Evolutionary conservation across 164 flowering plant genomes (phyloP).

Genomic region (Hamamelis virginiana): DNA sequence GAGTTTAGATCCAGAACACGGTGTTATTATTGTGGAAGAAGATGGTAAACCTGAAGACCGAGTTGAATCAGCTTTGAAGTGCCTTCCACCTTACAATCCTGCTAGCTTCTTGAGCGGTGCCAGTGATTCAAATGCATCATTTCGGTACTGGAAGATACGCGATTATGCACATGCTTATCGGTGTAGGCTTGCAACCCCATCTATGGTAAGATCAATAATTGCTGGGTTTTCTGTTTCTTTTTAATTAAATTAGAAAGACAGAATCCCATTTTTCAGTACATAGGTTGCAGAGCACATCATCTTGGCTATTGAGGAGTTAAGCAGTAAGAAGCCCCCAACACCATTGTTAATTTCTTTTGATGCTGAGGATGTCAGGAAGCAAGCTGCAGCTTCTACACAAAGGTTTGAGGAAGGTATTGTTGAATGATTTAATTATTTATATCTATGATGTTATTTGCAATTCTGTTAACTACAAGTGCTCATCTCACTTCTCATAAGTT

Average conservation of each 20-base stretch:
- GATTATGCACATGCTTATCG: slow-evolving; percentile 93
- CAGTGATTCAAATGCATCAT: slow-evolving; percentile 35
- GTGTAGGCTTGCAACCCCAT: slow-evolving; percentile 60
- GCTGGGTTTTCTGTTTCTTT: slow-evolving; percentile 1
- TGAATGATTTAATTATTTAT: background rate
- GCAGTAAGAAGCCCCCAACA: slow-evolving; percentile 52
- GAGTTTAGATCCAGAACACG: slow-evolving; percentile 58
- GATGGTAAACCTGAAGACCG: slow-evolving; percentile 61
- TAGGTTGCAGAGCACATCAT: slow-evolving; percentile 88
- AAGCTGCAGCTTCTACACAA: slow-evolving; percentile 86
- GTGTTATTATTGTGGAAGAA: slow-evolving; percentile 52
- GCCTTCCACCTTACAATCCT: slow-evolving; percentile 81
- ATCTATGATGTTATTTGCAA: background rate
- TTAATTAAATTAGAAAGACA: slow-evolving; percentile 7
- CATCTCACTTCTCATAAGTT: background rate
- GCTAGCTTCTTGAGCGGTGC: slow-evolving; percentile 34
- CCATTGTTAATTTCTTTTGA: slow-evolving; percentile 69
- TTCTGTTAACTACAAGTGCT: background rate
- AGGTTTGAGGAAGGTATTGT: slow-evolving; percentile 86
- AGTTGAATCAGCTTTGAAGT: slow-evolving; percentile 60
- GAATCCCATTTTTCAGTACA: slow-evolving; percentile 15
- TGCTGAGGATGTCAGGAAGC: slow-evolving; percentile 73
- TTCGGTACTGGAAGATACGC: slow-evolving; percentile 88
- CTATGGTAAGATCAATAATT: slow-evolving; percentile 41
- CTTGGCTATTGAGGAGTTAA: slow-evolving; percentile 59